Evolutionary conservation across 2,329 filamentous ascomycete species (phyloP).

Genomic region (Pezicula radicicola): DNA sequence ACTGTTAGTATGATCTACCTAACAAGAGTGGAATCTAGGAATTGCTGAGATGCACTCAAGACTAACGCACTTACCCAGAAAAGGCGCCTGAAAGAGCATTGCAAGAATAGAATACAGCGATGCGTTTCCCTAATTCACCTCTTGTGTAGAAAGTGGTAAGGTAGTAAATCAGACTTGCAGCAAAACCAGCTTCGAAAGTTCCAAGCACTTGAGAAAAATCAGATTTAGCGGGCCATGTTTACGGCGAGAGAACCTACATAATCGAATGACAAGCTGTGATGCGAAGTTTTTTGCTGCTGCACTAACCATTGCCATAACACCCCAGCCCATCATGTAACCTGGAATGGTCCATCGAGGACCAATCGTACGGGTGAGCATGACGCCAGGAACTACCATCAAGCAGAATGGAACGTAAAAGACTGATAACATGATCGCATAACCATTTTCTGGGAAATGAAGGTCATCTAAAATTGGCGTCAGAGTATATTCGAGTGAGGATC

Average conservation of each 20-base stretch:
- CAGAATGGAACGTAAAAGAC: background rate
- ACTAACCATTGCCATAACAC: background rate
- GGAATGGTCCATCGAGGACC: background rate
- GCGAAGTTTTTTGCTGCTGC: background rate
- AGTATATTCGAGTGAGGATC: background rate
- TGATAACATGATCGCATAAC: background rate
- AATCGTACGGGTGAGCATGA: background rate
- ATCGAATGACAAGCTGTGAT: background rate
- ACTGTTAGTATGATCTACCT: background rate
- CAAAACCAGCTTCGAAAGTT: background rate
- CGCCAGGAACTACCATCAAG: background rate
- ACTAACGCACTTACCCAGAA: constrained; percentile 25
- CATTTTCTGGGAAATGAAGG: background rate
- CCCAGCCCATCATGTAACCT: background rate
- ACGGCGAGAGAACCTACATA: background rate
- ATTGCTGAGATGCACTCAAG: background rate
- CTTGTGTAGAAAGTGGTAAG: constrained; percentile 7
- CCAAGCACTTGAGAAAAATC: background rate
- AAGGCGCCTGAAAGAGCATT: constrained; percentile 38
- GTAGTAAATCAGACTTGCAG: constrained; percentile 29
- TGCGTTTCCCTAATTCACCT: constrained; percentile 33
- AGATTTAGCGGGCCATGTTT: background rate
- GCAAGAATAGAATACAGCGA: constrained; percentile 36
- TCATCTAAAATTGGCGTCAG: background rate
- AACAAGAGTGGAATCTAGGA: background rate